phyloP scores from a whole-genome alignment of 768 basidiomycete species.

The Phylloporus scabripes region DNA sequence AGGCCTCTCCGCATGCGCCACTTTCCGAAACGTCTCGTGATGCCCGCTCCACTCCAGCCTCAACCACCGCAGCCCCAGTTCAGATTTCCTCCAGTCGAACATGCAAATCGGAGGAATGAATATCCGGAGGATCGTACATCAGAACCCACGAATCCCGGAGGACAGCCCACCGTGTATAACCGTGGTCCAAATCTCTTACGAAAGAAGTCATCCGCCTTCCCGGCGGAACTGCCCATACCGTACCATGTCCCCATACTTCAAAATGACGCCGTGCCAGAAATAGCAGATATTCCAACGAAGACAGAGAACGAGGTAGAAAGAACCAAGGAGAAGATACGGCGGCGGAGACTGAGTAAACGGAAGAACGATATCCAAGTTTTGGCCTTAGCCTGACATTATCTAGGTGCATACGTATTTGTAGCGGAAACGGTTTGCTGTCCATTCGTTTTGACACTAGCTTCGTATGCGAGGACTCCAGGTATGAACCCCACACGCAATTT shows the following conservation, averaged over 20 bases:
- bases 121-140: slow-evolving; percentile 4
- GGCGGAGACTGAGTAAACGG: slow-evolving; percentile 33
- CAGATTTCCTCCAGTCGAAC: slow-evolving; percentile 6
- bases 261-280: slow-evolving; percentile 6
- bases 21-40: slow-evolving; percentile 63
- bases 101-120: slow-evolving; percentile 3
- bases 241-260: slow-evolving; percentile 15
- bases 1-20: slow-evolving; percentile 27
- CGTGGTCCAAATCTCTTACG: slow-evolving; percentile 18
- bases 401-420: not conserved
- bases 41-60: slow-evolving; percentile 64
- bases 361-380: slow-evolving; percentile 22
- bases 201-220: slow-evolving; percentile 22
- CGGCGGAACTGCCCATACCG: slow-evolving; percentile 25
- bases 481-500: slow-evolving; percentile 4
- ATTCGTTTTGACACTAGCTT: slow-evolving; percentile 5
- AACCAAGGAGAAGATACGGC: slow-evolving; percentile 23
- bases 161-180: slow-evolving; percentile 6
- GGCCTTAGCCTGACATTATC: slow-evolving; percentile 9
- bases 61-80: slow-evolving; percentile 15
- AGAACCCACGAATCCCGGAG: slow-evolving; percentile 2
- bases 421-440: slow-evolving; percentile 20
- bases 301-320: slow-evolving; percentile 13
- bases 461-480: slow-evolving; percentile 3
- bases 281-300: slow-evolving; percentile 7